A percentile compares a stretch with the other conserved stretches of the same genome.
Conservation (phyloP, 352 stramenopile genomes). For the Pythium brassicae region DNA sequence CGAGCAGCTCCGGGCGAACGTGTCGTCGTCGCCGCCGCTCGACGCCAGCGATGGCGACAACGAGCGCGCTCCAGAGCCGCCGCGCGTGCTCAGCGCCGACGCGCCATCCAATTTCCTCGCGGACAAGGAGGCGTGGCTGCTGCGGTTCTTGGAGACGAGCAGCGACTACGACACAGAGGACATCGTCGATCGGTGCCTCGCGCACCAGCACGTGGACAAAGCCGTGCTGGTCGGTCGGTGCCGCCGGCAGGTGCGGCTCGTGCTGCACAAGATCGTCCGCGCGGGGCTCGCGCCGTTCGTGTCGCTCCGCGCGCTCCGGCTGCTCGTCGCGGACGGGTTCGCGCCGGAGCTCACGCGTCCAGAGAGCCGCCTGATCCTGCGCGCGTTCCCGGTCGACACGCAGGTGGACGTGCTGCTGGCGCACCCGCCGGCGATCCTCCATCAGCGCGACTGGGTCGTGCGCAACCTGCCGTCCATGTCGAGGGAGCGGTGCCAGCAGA, state of each 20-base stretch:
- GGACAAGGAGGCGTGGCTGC: constrained; percentile 45
- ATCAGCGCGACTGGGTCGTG: constrained; percentile 72
- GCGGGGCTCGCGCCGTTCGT: constrained; percentile 41
- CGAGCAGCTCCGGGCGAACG: constrained; percentile 38
- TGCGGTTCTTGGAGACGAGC: constrained; percentile 50
- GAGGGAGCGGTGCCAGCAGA: constrained; percentile 21
- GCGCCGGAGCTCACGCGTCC: constrained; percentile 34
- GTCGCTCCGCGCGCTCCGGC: constrained; percentile 26
- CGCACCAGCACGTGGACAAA: constrained; percentile 61
- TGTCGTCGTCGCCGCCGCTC: background rate
- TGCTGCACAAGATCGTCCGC: constrained; percentile 51
- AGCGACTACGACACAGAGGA: constrained; percentile 52
- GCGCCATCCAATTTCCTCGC: no score
- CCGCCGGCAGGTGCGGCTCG: constrained; percentile 38
- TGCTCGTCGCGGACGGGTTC: constrained; percentile 36
- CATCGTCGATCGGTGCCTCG: constrained; percentile 66
- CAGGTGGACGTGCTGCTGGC: constrained; percentile 58
- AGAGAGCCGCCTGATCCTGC: constrained; percentile 44
- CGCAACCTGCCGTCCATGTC: constrained; percentile 45
- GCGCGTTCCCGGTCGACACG: constrained; percentile 37
- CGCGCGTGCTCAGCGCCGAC: background rate
- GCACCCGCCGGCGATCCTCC: constrained; percentile 36
- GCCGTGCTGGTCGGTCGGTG: constrained; percentile 51
- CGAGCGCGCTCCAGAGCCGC: no score
- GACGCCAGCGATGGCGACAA: background rate